A percentile compares a stretch with the other conserved stretches of the same genome.
Evolutionary conservation across 805 yeast species (phyloP).

Genomic region (Candida montana): DNA sequence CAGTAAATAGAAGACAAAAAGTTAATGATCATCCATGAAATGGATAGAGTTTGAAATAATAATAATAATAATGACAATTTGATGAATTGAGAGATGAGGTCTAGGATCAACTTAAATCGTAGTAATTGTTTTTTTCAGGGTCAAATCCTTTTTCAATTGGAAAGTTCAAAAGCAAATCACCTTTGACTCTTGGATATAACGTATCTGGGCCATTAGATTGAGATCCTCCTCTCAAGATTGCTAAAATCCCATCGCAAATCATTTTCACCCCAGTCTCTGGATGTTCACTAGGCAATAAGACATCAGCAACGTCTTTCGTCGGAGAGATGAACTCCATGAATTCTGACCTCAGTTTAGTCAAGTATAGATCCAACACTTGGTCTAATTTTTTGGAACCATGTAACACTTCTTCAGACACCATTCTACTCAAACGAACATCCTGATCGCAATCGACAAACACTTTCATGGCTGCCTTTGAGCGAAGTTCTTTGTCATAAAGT

Average conservation of each 20-base stretch:
- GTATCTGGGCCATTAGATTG: not conserved
- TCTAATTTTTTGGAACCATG: slow-evolving; percentile 20
- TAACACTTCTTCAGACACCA: slow-evolving; percentile 43
- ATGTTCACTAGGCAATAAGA: slow-evolving; percentile 67
- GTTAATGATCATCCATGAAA: too few species aligned
- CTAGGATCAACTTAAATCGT: slow-evolving; percentile 30
- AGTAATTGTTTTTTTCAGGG: slow-evolving; percentile 38
- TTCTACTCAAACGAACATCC: slow-evolving; percentile 76
- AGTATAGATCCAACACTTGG: slow-evolving; percentile 37
- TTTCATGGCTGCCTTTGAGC: slow-evolving; percentile 54
- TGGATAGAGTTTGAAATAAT: not conserved
- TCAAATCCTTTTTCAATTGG: slow-evolving; percentile 22
- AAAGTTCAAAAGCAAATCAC: not conserved
- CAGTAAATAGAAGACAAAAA: not conserved
- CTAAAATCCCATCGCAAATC: slow-evolving; percentile 55
- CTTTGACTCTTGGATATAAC: slow-evolving; percentile 6
- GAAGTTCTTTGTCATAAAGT: slow-evolving; percentile 52
- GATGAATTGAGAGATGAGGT: too few species aligned
- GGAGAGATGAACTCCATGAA: slow-evolving; percentile 59
- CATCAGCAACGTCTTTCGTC: slow-evolving; percentile 72
- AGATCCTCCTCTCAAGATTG: slow-evolving; percentile 2
- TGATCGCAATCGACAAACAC: slow-evolving; percentile 81
- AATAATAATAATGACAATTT: too few species aligned
- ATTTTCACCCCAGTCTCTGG: slow-evolving; percentile 52
- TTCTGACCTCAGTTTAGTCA: slow-evolving; percentile 56